Conservation (phyloP, 768 basidiomycete species). For the Leccinum disarticulatum region DNA sequence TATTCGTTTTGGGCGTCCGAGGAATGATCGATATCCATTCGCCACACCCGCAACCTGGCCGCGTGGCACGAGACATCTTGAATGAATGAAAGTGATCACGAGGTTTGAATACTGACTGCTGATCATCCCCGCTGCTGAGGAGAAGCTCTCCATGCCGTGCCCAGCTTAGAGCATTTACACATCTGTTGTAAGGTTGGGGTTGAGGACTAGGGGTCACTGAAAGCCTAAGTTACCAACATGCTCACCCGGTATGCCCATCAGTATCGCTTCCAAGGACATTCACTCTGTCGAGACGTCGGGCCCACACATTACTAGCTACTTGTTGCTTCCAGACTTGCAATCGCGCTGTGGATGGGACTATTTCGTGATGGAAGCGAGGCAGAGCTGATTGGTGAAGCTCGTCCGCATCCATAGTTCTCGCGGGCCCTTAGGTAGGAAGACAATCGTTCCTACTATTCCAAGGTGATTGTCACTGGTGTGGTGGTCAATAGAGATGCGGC, state of each 20-base stretch:
- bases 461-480: not conserved
- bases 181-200: conserved; percentile 41
- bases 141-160: conserved; percentile 62
- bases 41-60: conserved; percentile 75
- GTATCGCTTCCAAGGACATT: conserved; percentile 65
- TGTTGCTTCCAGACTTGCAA: conserved; percentile 25
- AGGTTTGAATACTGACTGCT: conserved; percentile 45
- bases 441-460: not conserved
- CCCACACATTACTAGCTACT: conserved; percentile 26
- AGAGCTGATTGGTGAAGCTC: conserved; percentile 7
- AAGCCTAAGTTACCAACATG: not conserved
- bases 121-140: conserved; percentile 73
- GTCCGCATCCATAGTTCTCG: conserved; percentile 13
- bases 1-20: conserved; percentile 45
- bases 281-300: conserved; percentile 55
- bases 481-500: not conserved
- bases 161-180: conserved; percentile 80
- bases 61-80: not conserved
- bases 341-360: conserved; percentile 23
- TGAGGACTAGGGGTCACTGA: not conserved
- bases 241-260: conserved; percentile 69
- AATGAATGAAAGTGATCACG: not conserved
- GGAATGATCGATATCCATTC: conserved; percentile 43
- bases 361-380: conserved; percentile 5
- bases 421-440: not conserved